Percentiles rank a stretch among this genome's conserved stretches.
phyloP scores from a whole-genome alignment of 1,284 basidiomycete genomes.

The Paramarasmius palmivorus region DNA sequence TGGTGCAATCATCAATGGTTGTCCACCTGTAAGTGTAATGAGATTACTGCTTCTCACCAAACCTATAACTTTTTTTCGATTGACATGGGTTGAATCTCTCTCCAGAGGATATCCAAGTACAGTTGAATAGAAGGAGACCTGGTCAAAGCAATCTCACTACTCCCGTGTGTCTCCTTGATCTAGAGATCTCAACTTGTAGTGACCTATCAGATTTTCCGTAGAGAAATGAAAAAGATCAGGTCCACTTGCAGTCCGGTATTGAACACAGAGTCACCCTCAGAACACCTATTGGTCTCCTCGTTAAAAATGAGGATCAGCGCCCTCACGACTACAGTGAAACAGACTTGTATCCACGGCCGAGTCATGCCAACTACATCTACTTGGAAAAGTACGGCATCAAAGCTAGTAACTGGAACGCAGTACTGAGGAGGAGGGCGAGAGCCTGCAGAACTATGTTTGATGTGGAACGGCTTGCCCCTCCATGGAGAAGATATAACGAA shows the following conservation, averaged over 20 bases:
- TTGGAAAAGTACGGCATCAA: conserved; percentile 98
- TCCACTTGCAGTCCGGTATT: conserved; percentile 92
- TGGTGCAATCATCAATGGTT: conserved; percentile 96
- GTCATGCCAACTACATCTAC: conserved; percentile 98
- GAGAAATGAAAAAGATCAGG: conserved; percentile 97
- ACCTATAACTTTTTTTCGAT: conserved; percentile 4
- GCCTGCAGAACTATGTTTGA: too few relatives aligned
- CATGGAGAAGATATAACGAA: too few relatives aligned
- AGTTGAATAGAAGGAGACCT: conserved; percentile 89
- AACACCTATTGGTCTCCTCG: conserved; percentile 94
- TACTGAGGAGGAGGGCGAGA: conserved; percentile 95
- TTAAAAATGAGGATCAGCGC: conserved; percentile 97
- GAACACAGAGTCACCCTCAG: conserved; percentile 96
- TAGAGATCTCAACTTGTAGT: conserved; percentile 3
- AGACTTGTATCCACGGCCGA: conserved; percentile 94
- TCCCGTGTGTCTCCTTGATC: conserved; percentile 59
- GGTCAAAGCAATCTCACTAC: conserved; percentile 98
- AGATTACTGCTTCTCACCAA: neutral
- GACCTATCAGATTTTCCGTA: conserved; percentile 29
- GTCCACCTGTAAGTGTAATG: conserved; percentile 89
- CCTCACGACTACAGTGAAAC: conserved; percentile 99
- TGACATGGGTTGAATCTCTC: conserved; percentile 80
- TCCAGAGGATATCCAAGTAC: conserved; percentile 86
- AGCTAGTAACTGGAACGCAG: too few relatives aligned
- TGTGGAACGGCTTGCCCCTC: too few relatives aligned